Base-by-base conservation (phyloP, 208 protist genomes). In the Trypanosoma theileri region DNA sequence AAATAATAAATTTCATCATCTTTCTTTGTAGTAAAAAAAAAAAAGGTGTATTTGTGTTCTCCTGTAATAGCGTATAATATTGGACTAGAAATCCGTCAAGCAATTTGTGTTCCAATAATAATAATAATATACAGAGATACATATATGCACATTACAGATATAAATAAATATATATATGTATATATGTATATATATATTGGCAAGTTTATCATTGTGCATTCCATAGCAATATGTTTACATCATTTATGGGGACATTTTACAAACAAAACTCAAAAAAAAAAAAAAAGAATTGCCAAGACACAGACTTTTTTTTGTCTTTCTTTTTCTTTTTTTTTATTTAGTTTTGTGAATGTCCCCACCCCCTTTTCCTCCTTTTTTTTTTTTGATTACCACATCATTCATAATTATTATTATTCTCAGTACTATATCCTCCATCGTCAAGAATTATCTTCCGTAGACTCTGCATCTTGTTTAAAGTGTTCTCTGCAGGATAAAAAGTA, bases 401-500 rank as follows among this genome's bases (percentile, higher is more conserved):
- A 52, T 48, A 63, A 40, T 21, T 22, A 35, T 45, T 28, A 13
- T 28, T 8, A 9, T 11, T 22, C 10, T 35, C 28, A 35, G 52
- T 26, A 31, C 52, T 14, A 3, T 4, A 3, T 4, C 24, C 19
- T 56, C 24, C 52, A 56, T 35, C 19, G n/a, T 50, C 26, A 64
- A 41, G 3, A 19, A 41, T 48, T n/a, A 4, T 19, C 16, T 9
- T 14, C 45, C 10, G 17, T 50, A 14, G 16, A 21, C 4, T 56
- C 28, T 22, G 4, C 9, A 19, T 61, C 41, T 35, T 46, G 59
- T 17, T 55, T 41, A 68, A 77, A 71, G 22, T 69, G 83, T 61
- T 60, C 75, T 51, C 80, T 77, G 73, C 81, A 88, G 11, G 89
- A 95, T 6, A 93, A 72, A 31, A 76, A 75, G 65, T 91, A 95